Evolutionary conservation across 106 monocot genomes (phyloP), one percentile per base, ranked within the genome.

Genomic region (Dioscorea dumetorum): DNA sequence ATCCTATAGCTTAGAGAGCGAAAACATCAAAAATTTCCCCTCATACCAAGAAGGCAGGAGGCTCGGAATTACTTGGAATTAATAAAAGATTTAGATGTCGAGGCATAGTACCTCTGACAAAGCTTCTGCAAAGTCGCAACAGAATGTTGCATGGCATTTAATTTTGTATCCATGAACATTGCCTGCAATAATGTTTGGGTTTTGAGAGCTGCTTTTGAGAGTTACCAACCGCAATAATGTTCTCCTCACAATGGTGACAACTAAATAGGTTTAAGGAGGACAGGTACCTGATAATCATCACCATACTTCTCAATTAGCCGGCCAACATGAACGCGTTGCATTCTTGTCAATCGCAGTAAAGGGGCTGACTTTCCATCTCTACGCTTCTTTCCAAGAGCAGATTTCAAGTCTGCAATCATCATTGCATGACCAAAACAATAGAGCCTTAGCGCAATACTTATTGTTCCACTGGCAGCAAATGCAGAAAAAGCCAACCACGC

Each of bases 331-430:
- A 87, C 70, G 19, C 87, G 77, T 71, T 91, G 95, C 49, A 91
- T 81, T 33, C 64, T 87, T 15, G 88, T 97, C 48, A 97, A 73
- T 21, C 84, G 78, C 31, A 65, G 77, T 77, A 73, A 62, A 5
- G 86, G 86, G 28, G 76, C 88, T 17, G 70, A 31, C 72, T 81
- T 86, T 34, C 95, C 95, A 58, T 97, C 88, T 70, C 74, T 82
- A 14, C 86, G 81, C 71, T 78, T 88, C 76, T 97, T 97, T 48
- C 95, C 91, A 54, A 97, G 79, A 49, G 76, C 88, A 70, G 80
- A 67, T 70, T 75, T 97, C 69, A 97, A 65, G 76, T 89, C 95
- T 97, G 49, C 32, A 78, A 41, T 8, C 41, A 41, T 41, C 1
- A 41, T 28, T 28, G 3, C 41, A 41, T 8, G 41, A 41, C 41